A percentile compares a stretch with the other conserved stretches of the same genome.
phyloP scores from a whole-genome alignment of 2,329 filamentous ascomycete genomes.

The Bipolaris gigantea region DNA sequence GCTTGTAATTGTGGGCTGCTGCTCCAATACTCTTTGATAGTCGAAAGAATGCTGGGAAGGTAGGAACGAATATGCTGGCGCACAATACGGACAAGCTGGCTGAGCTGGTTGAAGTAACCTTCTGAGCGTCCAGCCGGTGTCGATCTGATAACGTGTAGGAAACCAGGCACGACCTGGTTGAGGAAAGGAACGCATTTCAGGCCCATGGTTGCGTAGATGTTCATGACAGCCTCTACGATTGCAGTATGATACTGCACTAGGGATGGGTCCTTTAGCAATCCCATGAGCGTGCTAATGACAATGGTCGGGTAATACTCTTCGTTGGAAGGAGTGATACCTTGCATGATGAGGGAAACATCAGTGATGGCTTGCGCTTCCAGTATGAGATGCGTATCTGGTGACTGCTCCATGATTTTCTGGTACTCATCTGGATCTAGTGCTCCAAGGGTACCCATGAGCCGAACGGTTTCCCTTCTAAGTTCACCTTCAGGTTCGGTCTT shows the following conservation, averaged over 20 bases:
- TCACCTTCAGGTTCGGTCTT: conserved; percentile 86
- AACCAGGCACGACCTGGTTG: conserved; percentile 90
- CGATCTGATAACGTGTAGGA: conserved; percentile 83
- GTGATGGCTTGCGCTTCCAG: conserved; percentile 72
- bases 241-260: conserved; percentile 87
- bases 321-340: conserved; percentile 89
- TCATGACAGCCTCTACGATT: conserved; percentile 97
- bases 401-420: conserved; percentile 88
- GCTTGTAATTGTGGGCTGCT: conserved; percentile 77
- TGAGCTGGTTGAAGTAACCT: conserved; percentile 96
- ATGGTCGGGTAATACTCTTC: conserved; percentile 99
- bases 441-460: conserved; percentile 91
- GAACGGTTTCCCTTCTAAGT: conserved; percentile 90
- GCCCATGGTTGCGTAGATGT: conserved; percentile 94
- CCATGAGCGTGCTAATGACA: conserved; percentile 91
- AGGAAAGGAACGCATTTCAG: conserved; percentile 96
- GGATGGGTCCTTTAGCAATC: conserved; percentile 88
- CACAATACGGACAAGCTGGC: conserved; percentile 90
- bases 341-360: conserved; percentile 98
- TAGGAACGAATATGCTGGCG: conserved; percentile 94
- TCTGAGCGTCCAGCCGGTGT: conserved; percentile 79
- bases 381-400: conserved; percentile 75
- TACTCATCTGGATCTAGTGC: conserved; percentile 96
- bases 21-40: conserved; percentile 90
- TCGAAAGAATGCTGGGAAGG: conserved; percentile 80